phyloP scores from a whole-genome alignment of 176 grass and related monocot genomes.

The Triticum dicoccoides region DNA sequence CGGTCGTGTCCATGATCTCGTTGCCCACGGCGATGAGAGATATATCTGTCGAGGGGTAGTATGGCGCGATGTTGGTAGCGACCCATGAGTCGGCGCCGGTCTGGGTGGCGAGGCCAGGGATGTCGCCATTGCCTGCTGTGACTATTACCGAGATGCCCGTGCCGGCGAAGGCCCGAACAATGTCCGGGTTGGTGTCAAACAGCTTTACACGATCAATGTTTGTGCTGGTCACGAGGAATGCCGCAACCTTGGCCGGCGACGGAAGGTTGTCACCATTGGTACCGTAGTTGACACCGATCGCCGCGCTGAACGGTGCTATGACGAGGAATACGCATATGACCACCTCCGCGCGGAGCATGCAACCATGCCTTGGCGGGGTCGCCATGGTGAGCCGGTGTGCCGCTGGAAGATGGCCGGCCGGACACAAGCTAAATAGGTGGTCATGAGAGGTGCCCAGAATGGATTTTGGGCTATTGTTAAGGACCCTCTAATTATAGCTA shows the following conservation, averaged over 20 bases:
- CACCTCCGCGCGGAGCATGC: background rate
- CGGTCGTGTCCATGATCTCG: slow-evolving; percentile 66
- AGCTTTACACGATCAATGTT: slow-evolving; percentile 82
- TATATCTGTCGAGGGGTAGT: slow-evolving; percentile 69
- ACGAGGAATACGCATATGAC: slow-evolving; percentile 5
- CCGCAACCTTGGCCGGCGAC: slow-evolving; percentile 45
- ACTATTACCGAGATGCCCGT: slow-evolving; percentile 68
- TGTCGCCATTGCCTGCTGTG: slow-evolving; percentile 70
- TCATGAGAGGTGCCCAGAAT: background rate
- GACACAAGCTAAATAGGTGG: slow-evolving; percentile 24
- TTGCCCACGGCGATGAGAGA: slow-evolving; percentile 65
- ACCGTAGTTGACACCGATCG: slow-evolving; percentile 91
- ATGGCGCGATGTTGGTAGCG: slow-evolving; percentile 52
- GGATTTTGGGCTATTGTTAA: background rate
- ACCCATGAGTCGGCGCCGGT: slow-evolving; percentile 70
- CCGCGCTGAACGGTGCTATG: background rate
- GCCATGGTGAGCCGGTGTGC: slow-evolving; percentile 30
- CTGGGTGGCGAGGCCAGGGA: slow-evolving; percentile 47
- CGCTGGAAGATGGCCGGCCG: background rate
- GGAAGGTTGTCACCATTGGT: slow-evolving; percentile 74
- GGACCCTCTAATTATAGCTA: slow-evolving; percentile 5
- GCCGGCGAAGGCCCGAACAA: slow-evolving; percentile 70
- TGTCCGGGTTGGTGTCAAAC: slow-evolving; percentile 72
- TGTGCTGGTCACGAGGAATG: slow-evolving; percentile 59
- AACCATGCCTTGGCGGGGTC: background rate